These are phyloP conservation scores for Avena eriantha DNA, from an alignment of 176 grass and related monocot species.

Conservation along the genomic window DNA sequence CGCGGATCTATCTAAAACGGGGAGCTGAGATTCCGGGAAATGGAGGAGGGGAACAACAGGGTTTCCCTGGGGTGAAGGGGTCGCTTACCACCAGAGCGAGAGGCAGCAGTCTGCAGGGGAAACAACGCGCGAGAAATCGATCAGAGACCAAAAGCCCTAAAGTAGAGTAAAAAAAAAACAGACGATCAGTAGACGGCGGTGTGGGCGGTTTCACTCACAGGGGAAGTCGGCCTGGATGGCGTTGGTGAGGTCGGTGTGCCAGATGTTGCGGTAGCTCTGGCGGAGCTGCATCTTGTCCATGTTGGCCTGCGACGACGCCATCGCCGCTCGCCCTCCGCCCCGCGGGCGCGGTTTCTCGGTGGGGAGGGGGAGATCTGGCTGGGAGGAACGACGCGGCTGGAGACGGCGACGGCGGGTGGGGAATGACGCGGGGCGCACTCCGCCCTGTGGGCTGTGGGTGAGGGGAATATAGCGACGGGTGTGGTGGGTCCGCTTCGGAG, in stretches of 20 bases:
- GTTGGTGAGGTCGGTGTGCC: constrained; percentile 84
- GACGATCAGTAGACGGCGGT: neutral
- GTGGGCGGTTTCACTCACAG: constrained; percentile 39
- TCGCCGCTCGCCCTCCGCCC: neutral
- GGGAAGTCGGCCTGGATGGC: constrained; percentile 81
- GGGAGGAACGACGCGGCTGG: neutral
- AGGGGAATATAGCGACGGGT: neutral
- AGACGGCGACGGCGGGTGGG: constrained; percentile 4
- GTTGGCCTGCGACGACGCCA: constrained; percentile 74
- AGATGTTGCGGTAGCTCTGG: constrained; percentile 93
- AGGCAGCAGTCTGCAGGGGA: constrained; percentile 83
- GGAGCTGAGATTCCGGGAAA: neutral
- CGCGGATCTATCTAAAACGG: constrained; percentile 19
- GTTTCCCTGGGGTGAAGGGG: neutral
- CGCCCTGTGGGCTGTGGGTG: neutral
- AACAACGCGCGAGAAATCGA: neutral
- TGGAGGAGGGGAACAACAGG: neutral
- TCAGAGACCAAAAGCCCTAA: neutral
- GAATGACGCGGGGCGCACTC: neutral
- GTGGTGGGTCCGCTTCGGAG: neutral
- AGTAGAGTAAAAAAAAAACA: neutral
- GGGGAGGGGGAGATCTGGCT: constrained; percentile 37
- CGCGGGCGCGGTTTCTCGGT: neutral
- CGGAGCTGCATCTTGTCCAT: constrained; percentile 93
- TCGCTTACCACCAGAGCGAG: constrained; percentile 85